phyloP scores from a whole-genome alignment of 139 green algal species.

The Tetradesmus lagerheimii region DNA sequence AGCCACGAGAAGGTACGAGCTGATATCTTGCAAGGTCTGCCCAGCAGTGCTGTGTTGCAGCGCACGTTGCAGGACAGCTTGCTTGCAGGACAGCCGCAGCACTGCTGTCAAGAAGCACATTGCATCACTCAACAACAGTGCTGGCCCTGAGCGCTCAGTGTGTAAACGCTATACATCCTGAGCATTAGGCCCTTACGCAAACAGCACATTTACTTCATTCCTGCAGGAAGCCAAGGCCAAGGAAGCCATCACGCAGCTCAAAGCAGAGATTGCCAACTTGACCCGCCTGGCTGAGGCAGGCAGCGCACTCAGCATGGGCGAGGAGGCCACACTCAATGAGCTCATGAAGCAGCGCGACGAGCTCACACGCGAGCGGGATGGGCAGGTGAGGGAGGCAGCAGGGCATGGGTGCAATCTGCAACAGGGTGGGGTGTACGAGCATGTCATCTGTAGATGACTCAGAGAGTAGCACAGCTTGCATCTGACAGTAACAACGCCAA shows the following conservation, averaged over 20 bases:
- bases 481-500: too few species aligned
- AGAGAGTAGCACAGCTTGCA: too few species aligned
- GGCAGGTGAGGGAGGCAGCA: slow-evolving; percentile 62
- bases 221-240: slow-evolving; percentile 86
- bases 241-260: slow-evolving; percentile 87
- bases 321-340: slow-evolving; percentile 87
- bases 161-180: too few species aligned
- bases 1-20: slow-evolving; percentile 83
- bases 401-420: neutral
- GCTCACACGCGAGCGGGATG: slow-evolving; percentile 80
- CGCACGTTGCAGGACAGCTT: neutral
- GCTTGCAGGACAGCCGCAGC: neutral
- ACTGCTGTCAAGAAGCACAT: too few species aligned
- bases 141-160: too few species aligned
- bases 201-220: neutral
- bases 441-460: too few species aligned
- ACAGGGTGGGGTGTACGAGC: neutral
- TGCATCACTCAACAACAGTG: neutral
- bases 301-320: slow-evolving; percentile 70
- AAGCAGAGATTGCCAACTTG: slow-evolving; percentile 90
- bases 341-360: slow-evolving; percentile 88
- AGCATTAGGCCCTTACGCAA: too few species aligned
- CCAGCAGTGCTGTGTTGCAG: slow-evolving; percentile 11
- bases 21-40: neutral
- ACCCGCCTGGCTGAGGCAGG: slow-evolving; percentile 52